Conservation (phyloP, 1,139 yeast species). For the Hyphopichia burtonii region DNA sequence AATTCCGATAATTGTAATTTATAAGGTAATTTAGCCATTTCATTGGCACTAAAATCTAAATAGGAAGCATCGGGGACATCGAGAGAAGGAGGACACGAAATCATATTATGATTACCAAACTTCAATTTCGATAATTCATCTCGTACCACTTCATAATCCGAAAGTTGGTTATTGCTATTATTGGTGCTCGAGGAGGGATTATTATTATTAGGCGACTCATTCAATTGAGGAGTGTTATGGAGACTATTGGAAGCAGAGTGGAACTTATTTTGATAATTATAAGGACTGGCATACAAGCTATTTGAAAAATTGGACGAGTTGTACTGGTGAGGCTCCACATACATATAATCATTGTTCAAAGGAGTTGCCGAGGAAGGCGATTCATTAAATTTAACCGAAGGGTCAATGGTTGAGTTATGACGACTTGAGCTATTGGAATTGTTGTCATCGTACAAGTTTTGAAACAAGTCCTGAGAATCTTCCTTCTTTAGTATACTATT, state of each 20-base stretch:
- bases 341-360: conserved; percentile 21
- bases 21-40: conserved; percentile 54
- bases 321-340: conserved; percentile 18
- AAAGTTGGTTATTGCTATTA: conserved; percentile 13
- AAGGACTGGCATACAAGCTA: conserved; percentile 16
- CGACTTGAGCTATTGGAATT: background rate
- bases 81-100: conserved; percentile 35
- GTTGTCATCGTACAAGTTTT: background rate
- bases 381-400: background rate
- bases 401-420: background rate
- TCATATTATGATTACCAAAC: conserved; percentile 51
- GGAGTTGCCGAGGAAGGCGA: conserved; percentile 4
- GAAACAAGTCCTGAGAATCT: background rate
- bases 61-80: conserved; percentile 32
- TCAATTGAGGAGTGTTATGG: background rate
- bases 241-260: background rate
- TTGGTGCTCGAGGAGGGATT: too few species aligned
- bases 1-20: conserved; percentile 57
- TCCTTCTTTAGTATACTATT: background rate
- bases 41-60: conserved; percentile 36
- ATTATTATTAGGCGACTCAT: too few species aligned
- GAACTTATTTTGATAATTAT: conserved; percentile 3
- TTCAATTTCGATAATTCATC: conserved; percentile 53
- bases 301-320: conserved; percentile 8
- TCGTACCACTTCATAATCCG: conserved; percentile 48